Base-by-base conservation (phyloP, 768 basidiomycete species). In the Mycena kentingensis region DNA sequence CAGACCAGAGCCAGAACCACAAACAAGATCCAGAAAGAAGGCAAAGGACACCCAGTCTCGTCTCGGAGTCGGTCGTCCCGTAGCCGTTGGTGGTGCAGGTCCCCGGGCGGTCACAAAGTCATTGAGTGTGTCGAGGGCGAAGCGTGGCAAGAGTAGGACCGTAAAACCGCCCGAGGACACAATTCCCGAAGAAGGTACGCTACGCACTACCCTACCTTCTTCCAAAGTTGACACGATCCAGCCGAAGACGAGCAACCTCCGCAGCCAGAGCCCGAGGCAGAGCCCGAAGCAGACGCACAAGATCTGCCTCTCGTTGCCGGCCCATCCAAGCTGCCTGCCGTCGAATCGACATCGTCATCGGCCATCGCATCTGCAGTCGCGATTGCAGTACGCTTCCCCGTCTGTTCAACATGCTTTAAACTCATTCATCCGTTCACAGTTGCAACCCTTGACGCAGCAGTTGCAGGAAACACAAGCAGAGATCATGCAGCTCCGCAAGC, bases 41-140 rank as follows among this genome's bases (percentile, higher is more conserved):
- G 84, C 87, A 12, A 88, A 84, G 65, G 86, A 88, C 45, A 76
- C 81, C 4, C 89, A 89, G 66, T 79, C 77, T 35, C 75, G 74
- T 56, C 75, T 91, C 16, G 90, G 90, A 45, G 82, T 89, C 13
- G 89, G 89, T 2, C 77, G 84, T 59, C 89, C 89, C 8, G 73
- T 75, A 7, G 73, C 75, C 16, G 85, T 79, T 27, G 88, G 87
- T 24, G 88, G 88, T 22, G 68, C 72, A 16, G 88, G 88, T 16
- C 77, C 88, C 21, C 80, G 89, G 49, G 70, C 76, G 34, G 70
- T 87, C 22, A 88, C 87, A 7, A 85, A 79, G 64, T 79, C 86
- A 0, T 60, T 75, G 27, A 81, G 75, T 60, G 48, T 77, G n/a
- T 71, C 78, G 4, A 79, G 71, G 60, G 73, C 71, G 50, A 81